Evolutionary conservation across 495 filamentous ascomycete species (phyloP).

Genomic region (Rostrohypoxylon terebratum): DNA sequence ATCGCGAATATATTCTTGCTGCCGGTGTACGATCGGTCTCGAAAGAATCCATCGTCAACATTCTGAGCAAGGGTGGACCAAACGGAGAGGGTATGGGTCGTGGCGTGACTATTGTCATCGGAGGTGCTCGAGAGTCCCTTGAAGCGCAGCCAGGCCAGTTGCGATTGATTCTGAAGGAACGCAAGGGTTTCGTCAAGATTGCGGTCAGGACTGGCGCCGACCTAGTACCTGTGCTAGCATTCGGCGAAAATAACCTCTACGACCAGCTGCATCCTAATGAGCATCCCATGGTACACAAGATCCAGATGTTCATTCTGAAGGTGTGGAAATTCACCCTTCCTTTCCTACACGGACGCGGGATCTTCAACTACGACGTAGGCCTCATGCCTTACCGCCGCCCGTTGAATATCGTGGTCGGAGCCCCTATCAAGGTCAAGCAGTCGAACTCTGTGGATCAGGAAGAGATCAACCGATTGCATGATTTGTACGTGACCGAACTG

Average conservation of each 20-base stretch:
- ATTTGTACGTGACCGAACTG: slow-evolving; percentile 81
- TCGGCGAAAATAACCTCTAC: slow-evolving; percentile 97
- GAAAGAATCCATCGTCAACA: slow-evolving; percentile 87
- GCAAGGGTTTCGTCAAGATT: slow-evolving; percentile 94
- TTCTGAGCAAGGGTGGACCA: slow-evolving; percentile 78
- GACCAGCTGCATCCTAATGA: slow-evolving; percentile 79
- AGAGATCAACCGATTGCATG: slow-evolving; percentile 85
- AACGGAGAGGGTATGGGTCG: slow-evolving; percentile 92
- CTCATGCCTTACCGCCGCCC: slow-evolving; percentile 91
- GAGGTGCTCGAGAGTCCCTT: slow-evolving; percentile 90
- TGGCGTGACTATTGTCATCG: slow-evolving; percentile 95
- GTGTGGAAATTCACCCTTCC: slow-evolving; percentile 93
- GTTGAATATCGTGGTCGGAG: slow-evolving; percentile 88
- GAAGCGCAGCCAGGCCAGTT: slow-evolving; percentile 82
- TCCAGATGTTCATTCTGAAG: slow-evolving; percentile 84
- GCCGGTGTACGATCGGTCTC: slow-evolving; percentile 91
- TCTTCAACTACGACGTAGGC: slow-evolving; percentile 98
- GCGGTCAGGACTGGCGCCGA: slow-evolving; percentile 91
- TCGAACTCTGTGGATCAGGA: slow-evolving; percentile 61
- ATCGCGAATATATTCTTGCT: slow-evolving; percentile 88
- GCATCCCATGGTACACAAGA: slow-evolving; percentile 78
- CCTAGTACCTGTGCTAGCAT: slow-evolving; percentile 88
- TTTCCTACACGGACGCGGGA: slow-evolving; percentile 86
- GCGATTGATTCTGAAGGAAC: slow-evolving; percentile 78
- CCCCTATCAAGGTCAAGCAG: slow-evolving; percentile 77